phyloP scores from a whole-genome alignment of 192 early-diverging fungal genomes.

The Gigaspora rosea region DNA sequence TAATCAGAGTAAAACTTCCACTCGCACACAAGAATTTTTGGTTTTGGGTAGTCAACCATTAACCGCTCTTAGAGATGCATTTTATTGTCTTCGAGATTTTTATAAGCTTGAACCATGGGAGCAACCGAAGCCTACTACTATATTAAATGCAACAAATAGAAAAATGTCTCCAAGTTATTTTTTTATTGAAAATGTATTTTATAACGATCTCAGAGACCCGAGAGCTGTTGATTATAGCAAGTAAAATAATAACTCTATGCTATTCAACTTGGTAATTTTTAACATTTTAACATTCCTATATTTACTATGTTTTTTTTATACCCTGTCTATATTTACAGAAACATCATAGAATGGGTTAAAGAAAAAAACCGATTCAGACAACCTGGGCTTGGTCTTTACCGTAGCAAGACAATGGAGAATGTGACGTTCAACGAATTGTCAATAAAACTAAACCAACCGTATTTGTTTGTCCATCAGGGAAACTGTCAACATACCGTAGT shows the following conservation, averaged over 20 bases:
- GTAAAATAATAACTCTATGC: conserved; percentile 36
- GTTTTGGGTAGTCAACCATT: conserved; percentile 72
- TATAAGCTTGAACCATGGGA: conserved; percentile 45
- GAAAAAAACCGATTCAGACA: conserved; percentile 51
- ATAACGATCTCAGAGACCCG: conserved; percentile 65
- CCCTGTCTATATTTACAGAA: conserved; percentile 35
- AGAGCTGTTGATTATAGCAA: conserved; percentile 67
- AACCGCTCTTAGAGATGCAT: conserved; percentile 66
- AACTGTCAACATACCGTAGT: conserved; percentile 76
- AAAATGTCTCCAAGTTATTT: conserved; percentile 71
- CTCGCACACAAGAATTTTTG: conserved; percentile 62
- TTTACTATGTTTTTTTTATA: no score
- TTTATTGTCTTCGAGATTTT: conserved; percentile 72
- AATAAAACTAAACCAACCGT: conserved; percentile 65
- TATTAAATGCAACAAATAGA: conserved; percentile 50
- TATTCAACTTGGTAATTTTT: background rate
- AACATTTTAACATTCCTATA: background rate
- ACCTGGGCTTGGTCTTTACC: conserved; percentile 49
- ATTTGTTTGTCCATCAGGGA: conserved; percentile 77
- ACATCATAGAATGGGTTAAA: conserved; percentile 72
- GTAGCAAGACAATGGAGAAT: conserved; percentile 60
- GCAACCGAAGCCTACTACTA: conserved; percentile 22
- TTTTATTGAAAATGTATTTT: conserved; percentile 77
- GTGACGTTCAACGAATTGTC: conserved; percentile 63
- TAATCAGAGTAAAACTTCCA: conserved; percentile 52